Evolutionary conservation across 1,139 yeast genomes (phyloP), one percentile per base, ranked within the genome.

Genomic region (Magnusiomyces sp.): DNA sequence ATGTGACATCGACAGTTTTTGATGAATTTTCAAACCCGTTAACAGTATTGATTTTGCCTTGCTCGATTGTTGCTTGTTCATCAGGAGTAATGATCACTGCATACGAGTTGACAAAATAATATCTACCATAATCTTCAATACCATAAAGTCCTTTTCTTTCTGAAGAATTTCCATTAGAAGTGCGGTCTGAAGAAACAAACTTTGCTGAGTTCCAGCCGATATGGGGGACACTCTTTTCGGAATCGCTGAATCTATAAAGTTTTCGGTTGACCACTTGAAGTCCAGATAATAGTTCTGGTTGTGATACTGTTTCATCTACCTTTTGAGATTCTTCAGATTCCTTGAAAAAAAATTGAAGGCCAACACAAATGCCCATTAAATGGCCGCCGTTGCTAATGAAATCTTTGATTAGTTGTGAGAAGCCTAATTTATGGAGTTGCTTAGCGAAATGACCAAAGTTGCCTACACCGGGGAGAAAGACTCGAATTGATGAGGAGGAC

Each of bases 361-460:
- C 98, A 45, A 92, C 97, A 71, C 98, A 92, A 56, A 92, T 88
- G 7, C 98, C 98, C 95, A 92, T 87, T 39, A 92, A 70, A 11
- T 94, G 84, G 58, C 80, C 79, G 0, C 95, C 97, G 17, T 84
- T 72, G 5, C 71, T 67, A 45, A 89, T 80, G 60, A 87, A 89
- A 45, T 74, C 68, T 48, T 68, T 70, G 34, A 92, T 71, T 0
- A 95, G 95, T 34, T 71, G 76, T 11, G 74, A 79, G 52, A 92
- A 79, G 0, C 81, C 78, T 53, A 85, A 74, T 2, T 71, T 71
- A 49, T 74, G 75, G 48, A 92, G 67, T 58, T 85, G 80, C 49
- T 77, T 78, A 55, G 89, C 88, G 64, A 92, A 90, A 65, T 92
- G 97, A 40, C 95, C 98, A 66, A 80, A 92, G 64, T 89, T 90